Percentiles rank a stretch among this genome's conserved stretches.
phyloP scores from a whole-genome alignment of 2,329 filamentous ascomycete genomes.

The Dactylellina haptotyla region DNA sequence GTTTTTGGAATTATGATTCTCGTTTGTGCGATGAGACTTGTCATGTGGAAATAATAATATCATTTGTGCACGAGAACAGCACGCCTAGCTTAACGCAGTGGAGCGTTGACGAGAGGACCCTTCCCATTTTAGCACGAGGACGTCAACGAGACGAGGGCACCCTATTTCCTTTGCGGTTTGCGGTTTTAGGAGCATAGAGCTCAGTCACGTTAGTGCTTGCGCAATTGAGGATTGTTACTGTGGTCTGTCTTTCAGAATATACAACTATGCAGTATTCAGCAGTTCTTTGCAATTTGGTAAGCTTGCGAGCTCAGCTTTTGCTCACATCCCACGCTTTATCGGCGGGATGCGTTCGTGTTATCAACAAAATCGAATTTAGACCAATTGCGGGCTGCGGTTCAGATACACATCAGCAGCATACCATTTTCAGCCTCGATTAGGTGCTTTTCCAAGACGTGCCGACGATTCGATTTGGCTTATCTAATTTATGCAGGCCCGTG shows the following conservation, averaged over 20 bases:
- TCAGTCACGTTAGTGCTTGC: conserved; percentile 18
- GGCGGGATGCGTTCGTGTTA: conserved; percentile 15
- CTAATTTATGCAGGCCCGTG: conserved; percentile 18
- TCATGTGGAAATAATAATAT: conserved; percentile 35
- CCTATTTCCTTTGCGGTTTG: background rate
- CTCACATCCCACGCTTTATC: conserved; percentile 37
- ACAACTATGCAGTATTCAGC: background rate
- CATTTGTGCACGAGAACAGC: conserved; percentile 22
- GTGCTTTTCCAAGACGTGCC: conserved; percentile 16
- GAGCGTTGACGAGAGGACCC: conserved; percentile 11
- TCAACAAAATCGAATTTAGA: conserved; percentile 15
- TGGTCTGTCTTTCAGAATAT: conserved; percentile 1
- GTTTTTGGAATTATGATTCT: conserved; percentile 6
- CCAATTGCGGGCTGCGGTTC: background rate
- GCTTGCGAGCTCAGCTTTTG: conserved; percentile 21
- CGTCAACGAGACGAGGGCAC: background rate
- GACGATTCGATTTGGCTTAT: conserved; percentile 31
- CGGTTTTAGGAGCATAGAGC: background rate
- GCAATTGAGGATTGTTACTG: conserved; percentile 31
- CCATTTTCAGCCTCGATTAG: conserved; percentile 37
- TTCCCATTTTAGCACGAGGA: conserved; percentile 21
- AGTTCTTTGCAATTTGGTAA: conserved; percentile 3
- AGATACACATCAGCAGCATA: background rate
- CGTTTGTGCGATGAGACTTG: conserved; percentile 28
- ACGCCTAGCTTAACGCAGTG: conserved; percentile 21